These are phyloP conservation scores for Leucocoprinus leucothites DNA, from an alignment of 768 basidiomycete species.

Conservation along the genomic window DNA sequence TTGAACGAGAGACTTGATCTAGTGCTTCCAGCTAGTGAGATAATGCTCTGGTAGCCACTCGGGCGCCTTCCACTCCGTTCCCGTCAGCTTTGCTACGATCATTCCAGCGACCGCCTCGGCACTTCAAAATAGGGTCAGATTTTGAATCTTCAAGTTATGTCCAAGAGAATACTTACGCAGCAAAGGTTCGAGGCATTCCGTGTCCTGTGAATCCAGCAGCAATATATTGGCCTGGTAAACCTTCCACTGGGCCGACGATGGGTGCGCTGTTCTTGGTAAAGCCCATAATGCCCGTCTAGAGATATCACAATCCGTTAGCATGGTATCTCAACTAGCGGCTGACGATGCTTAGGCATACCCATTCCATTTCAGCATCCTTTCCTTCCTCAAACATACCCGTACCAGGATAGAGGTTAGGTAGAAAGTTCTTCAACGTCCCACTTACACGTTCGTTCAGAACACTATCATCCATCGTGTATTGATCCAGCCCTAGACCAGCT, in stretches of 20 bases:
- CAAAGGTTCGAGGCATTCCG: slow-evolving; percentile 76
- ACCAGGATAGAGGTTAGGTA: slow-evolving; percentile 52
- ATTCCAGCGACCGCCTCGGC: slow-evolving; percentile 62
- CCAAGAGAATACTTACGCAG: slow-evolving; percentile 45
- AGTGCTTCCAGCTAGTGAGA: slow-evolving; percentile 28
- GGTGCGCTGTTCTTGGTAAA: slow-evolving; percentile 61
- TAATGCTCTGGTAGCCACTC: slow-evolving; percentile 63
- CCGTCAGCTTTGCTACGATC: slow-evolving; percentile 46
- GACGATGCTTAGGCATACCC: slow-evolving; percentile 45
- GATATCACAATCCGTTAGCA: slow-evolving; percentile 2
- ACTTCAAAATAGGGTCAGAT: slow-evolving; percentile 27
- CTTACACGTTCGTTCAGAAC: slow-evolving; percentile 45
- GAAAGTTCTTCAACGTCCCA: slow-evolving; percentile 48
- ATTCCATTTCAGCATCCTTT: slow-evolving; percentile 71
- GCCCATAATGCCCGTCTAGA: slow-evolving; percentile 82
- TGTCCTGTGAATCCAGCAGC: slow-evolving; percentile 74
- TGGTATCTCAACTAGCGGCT: not conserved
- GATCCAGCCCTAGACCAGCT: slow-evolving; percentile 42
- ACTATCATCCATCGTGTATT: slow-evolving; percentile 56
- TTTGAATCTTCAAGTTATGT: not conserved
- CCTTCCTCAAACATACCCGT: slow-evolving; percentile 41
- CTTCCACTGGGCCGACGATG: slow-evolving; percentile 46
- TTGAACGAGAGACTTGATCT: not conserved
- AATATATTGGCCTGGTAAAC: slow-evolving; percentile 59
- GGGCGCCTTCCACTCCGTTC: slow-evolving; percentile 46